Percentiles rank a stretch among this genome's conserved stretches.
Conservation (phyloP, 2,329 filamentous ascomycete genomes). For the Canariomyces notabilis region DNA sequence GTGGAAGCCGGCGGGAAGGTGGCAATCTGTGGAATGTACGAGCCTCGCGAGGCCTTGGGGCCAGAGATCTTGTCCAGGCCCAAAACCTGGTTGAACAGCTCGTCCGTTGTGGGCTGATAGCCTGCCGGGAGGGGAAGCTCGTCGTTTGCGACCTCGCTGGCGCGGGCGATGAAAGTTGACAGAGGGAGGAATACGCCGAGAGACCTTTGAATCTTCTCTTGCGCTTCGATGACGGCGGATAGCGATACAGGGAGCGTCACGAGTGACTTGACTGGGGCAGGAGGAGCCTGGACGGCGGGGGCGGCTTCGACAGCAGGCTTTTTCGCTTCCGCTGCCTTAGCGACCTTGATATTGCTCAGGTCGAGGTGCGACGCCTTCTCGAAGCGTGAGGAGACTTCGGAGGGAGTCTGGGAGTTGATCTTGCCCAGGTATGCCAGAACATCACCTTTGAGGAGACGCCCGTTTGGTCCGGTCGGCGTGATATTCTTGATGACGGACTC, state of each 20-base stretch:
- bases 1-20: constrained; percentile 44
- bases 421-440: constrained; percentile 83
- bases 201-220: constrained; percentile 71
- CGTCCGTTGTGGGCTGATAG: constrained; percentile 64
- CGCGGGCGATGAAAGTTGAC: constrained; percentile 80
- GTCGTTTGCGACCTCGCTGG: constrained; percentile 82
- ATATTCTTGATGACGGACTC: constrained; percentile 75
- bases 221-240: constrained; percentile 69
- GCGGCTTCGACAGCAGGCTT: constrained; percentile 35
- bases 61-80: constrained; percentile 52
- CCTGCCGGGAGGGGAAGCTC: constrained; percentile 65
- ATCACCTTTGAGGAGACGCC: constrained; percentile 89
- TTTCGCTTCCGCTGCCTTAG: constrained; percentile 39
- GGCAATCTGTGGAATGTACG: constrained; percentile 67
- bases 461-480: constrained; percentile 78
- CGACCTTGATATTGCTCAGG: constrained; percentile 89
- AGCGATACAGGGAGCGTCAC: constrained; percentile 75
- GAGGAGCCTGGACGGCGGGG: constrained; percentile 32
- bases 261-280: constrained; percentile 46
- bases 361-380: constrained; percentile 78
- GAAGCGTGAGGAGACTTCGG: constrained; percentile 65
- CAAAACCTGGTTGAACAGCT: constrained; percentile 85
- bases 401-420: constrained; percentile 67
- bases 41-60: constrained; percentile 50
- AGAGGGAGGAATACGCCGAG: constrained; percentile 78